A percentile compares a stretch with the other conserved stretches of the same genome.
Evolutionary conservation across 345 rosid species (phyloP).

Genomic region (Sisymbrium irio): DNA sequence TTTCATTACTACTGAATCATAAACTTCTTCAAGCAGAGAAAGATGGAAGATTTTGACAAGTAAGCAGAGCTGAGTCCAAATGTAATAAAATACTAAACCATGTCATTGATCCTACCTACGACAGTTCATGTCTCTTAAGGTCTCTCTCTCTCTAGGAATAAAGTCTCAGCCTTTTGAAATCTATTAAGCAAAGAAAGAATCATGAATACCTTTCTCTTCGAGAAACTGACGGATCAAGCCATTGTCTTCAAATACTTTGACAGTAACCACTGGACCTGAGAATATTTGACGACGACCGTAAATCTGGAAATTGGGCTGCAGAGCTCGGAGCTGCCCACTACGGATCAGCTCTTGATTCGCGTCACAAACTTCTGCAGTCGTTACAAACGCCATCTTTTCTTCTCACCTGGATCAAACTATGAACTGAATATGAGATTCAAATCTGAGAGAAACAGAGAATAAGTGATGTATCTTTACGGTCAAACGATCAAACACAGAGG

Average conservation of each 20-base stretch:
- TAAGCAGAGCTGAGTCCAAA: background rate
- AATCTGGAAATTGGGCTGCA: constrained; percentile 69
- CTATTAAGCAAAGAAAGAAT: background rate
- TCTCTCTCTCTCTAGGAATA: background rate
- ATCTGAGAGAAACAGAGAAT: background rate
- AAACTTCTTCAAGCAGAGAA: background rate
- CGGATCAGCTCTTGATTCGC: constrained; percentile 72
- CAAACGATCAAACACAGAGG: background rate
- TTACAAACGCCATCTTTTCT: constrained; percentile 62
- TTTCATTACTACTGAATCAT: too few species aligned
- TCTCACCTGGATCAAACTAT: constrained; percentile 8
- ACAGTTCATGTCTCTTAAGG: background rate
- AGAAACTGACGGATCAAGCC: constrained; percentile 76
- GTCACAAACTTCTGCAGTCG: constrained; percentile 85
- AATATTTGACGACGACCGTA: constrained; percentile 80
- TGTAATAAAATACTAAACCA: background rate
- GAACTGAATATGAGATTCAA: background rate
- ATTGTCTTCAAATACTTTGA: constrained; percentile 80
- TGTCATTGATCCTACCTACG: background rate
- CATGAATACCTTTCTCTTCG: constrained; percentile 57
- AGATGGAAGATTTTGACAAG: background rate
- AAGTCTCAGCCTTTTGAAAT: background rate
- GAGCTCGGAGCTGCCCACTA: constrained; percentile 77
- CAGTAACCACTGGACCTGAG: constrained; percentile 75
- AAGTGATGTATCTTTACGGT: background rate